phyloP scores from a whole-genome alignment of 2,329 filamentous ascomycete species.

The Trichoderma guizhouense region DNA sequence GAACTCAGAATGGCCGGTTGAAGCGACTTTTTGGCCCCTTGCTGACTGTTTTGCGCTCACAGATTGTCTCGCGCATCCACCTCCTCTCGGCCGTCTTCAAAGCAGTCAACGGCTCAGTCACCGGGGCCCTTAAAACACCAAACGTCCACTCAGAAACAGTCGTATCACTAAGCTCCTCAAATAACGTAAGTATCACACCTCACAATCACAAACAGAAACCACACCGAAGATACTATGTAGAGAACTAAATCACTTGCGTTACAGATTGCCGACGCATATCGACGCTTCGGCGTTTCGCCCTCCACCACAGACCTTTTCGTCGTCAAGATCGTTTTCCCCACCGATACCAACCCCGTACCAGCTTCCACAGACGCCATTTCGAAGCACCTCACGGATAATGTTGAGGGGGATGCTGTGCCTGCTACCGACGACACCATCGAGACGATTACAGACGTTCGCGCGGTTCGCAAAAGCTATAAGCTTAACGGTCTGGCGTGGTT shows the following conservation, averaged over 20 bases:
- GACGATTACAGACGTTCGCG: conserved; percentile 59
- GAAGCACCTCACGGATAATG: conserved; percentile 56
- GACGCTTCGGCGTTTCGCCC: conserved; percentile 76
- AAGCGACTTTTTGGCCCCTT: background rate
- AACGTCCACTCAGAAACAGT: conserved; percentile 91
- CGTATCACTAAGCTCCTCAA: conserved; percentile 72
- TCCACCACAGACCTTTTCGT: conserved; percentile 70
- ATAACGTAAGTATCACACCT: conserved; percentile 58
- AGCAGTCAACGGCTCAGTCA: conserved; percentile 65
- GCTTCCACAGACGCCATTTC: conserved; percentile 46
- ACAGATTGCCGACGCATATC: conserved; percentile 88
- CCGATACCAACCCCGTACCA: conserved; percentile 40
- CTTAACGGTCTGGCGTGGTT: conserved; percentile 60
- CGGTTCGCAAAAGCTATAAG: conserved; percentile 84
- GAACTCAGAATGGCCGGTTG: no score
- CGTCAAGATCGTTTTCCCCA: conserved; percentile 67
- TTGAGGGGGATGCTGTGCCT: conserved; percentile 58
- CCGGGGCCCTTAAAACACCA: conserved; percentile 65
- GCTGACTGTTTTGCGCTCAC: background rate
- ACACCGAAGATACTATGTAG: background rate
- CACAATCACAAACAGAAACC: background rate
- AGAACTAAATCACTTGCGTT: background rate
- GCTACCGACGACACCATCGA: conserved; percentile 64
- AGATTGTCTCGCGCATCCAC: conserved; percentile 71
- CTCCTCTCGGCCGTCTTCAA: conserved; percentile 73